Base-by-base conservation (phyloP, 202 grass and related monocot species). In the Carex sylvatica region DNA sequence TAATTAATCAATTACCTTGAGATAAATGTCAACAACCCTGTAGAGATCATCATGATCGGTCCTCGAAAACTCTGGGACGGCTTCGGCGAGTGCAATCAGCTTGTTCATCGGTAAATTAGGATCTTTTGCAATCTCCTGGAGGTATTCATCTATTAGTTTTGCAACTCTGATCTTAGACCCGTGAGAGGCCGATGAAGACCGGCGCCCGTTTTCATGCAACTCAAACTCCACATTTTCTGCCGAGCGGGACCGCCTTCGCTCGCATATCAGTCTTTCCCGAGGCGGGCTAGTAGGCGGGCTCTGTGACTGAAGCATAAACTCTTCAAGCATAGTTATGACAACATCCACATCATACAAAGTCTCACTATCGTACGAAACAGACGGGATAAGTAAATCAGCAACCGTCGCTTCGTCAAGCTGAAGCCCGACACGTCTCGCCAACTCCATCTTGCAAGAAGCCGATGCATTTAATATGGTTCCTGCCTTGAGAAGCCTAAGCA, bases 401-500 rank as follows among this genome's bases (percentile, higher is more conserved):
- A 92, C 88, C 38, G 56, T 49, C 62, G 96, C 91, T 55, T 99
- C 96, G 70, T 99, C 96, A 14, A 99, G 68, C 76, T 96, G 93
- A 87, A 92, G 79, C 46, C 92, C 96, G 23, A 85, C 86, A 68
- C 93, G 31, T 42, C 85, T 38, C 2, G 85, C 85, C 63, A 99
- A 91, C 70, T 93, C 93, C 31, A 85, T 88, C 89, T 87, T 93
- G 53, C 91, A 89, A 74, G 91, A 62, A 1, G 61, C 31, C 4
- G 96, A 90, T 49, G 89, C 84, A 49, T 89, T 80, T 26, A 96
- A 84, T 74, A 91, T 87, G 85, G 90, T 99, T n/a, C 88, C 91
- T 5, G 91, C 93, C 85, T 93, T 99, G 61, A 99, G 91, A 61
- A 99, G 93, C 86, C 90, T 92, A 35, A 99, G 93, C 40, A 99